Evolutionary conservation across 352 stramenopile species (phyloP).

Genomic region (Phytophthora litchii): DNA sequence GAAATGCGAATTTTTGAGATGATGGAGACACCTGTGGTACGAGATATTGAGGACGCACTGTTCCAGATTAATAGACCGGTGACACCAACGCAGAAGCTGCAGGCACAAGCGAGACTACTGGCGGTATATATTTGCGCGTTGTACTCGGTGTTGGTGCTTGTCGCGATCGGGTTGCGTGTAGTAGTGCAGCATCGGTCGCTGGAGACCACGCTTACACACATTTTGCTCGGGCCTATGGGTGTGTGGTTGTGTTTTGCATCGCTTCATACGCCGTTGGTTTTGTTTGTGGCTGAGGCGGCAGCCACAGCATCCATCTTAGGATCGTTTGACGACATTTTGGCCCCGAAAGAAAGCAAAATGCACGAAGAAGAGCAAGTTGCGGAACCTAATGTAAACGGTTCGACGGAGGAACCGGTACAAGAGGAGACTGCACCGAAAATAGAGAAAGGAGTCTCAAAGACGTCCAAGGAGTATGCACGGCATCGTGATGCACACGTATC

Average conservation of each 20-base stretch:
- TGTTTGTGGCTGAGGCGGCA: slow-evolving; percentile 77
- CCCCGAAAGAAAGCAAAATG: slow-evolving; percentile 30
- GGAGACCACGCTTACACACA: slow-evolving; percentile 70
- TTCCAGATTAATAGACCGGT: slow-evolving; percentile 71
- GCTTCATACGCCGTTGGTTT: slow-evolving; percentile 78
- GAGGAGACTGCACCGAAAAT: not conserved
- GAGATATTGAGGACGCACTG: slow-evolving; percentile 81
- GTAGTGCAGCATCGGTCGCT: slow-evolving; percentile 73
- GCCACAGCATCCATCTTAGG: slow-evolving; percentile 78
- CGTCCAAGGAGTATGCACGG: slow-evolving; percentile 6
- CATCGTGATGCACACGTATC: slow-evolving; percentile 10
- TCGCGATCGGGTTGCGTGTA: slow-evolving; percentile 70
- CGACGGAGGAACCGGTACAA: not conserved
- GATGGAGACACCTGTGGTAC: slow-evolving; percentile 80
- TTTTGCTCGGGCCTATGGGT: slow-evolving; percentile 72
- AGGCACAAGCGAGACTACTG: slow-evolving; percentile 55
- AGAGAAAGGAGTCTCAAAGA: slow-evolving; percentile 5
- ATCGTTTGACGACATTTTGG: slow-evolving; percentile 73
- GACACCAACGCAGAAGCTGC: slow-evolving; percentile 83
- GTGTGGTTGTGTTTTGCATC: slow-evolving; percentile 89
- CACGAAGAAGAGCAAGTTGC: slow-evolving; percentile 9
- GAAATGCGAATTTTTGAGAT: slow-evolving; percentile 90
- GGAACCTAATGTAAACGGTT: slow-evolving; percentile 4
- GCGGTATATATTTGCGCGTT: slow-evolving; percentile 69
- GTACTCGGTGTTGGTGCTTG: slow-evolving; percentile 71